Conservation (phyloP, 2,329 filamentous ascomycete genomes). For the Botrytis cinerea region DNA sequence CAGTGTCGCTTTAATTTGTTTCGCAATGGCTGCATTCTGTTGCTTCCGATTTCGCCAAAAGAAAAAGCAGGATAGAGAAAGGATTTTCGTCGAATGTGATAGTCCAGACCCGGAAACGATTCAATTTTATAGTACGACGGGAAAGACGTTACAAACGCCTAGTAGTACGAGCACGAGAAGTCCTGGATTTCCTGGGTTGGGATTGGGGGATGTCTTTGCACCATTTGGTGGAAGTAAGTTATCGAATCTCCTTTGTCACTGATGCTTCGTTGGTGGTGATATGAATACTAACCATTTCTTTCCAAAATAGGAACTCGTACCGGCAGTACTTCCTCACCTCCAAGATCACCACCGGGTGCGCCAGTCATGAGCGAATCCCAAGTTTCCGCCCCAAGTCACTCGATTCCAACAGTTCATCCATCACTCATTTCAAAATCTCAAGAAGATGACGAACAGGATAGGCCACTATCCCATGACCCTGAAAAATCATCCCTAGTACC, state of each 20-base stretch:
- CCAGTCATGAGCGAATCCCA: neutral
- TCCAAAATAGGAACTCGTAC: neutral
- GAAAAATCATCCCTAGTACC: constrained; percentile 14
- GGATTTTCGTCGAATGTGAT: neutral
- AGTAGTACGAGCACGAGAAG: neutral
- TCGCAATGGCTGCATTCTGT: constrained; percentile 18
- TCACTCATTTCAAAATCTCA: neutral
- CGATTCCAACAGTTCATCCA: neutral
- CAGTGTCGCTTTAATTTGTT: neutral
- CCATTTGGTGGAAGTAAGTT: constrained; percentile 21
- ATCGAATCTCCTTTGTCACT: neutral
- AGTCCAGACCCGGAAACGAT: constrained; percentile 3
- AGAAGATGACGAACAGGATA: neutral
- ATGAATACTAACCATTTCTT: neutral
- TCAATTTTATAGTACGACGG: constrained; percentile 17
- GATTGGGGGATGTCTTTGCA: constrained; percentile 14
- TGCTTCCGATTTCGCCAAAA: constrained; percentile 18
- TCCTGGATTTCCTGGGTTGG: neutral
- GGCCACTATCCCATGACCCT: neutral
- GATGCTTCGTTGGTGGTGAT: neutral
- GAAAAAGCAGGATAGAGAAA: constrained; percentile 18
- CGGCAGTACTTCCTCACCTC: neutral
- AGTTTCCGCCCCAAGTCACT: neutral
- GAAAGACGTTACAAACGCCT: constrained; percentile 8
- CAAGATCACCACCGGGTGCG: neutral